Evolutionary conservation across 192 early-diverging fungal genomes (phyloP).

Genomic region (Spinellus fusiger): DNA sequence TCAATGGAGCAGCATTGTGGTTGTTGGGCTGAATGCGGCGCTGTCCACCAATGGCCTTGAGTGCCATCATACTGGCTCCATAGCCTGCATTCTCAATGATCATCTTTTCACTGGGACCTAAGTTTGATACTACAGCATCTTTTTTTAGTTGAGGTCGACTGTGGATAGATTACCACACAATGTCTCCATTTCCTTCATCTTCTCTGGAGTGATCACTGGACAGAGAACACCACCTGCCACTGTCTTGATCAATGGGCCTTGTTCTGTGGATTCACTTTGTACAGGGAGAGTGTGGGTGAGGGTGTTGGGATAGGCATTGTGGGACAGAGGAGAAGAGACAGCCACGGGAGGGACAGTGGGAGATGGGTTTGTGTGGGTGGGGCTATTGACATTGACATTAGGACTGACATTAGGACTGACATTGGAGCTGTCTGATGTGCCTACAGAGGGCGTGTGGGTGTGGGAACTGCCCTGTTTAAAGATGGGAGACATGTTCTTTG

Average conservation of each 20-base stretch:
- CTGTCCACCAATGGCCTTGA: slow-evolving; percentile 68
- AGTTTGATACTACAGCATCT: slow-evolving; percentile 36
- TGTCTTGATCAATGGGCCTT: neutral
- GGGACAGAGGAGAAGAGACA: too few relatives aligned
- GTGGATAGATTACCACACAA: slow-evolving; percentile 25
- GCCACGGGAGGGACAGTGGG: too few relatives aligned
- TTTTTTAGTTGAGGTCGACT: neutral
- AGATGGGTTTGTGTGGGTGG: too few relatives aligned
- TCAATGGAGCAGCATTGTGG: slow-evolving; percentile 64
- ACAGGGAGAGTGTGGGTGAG: too few relatives aligned
- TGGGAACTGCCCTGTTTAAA: too few relatives aligned
- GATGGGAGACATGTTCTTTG: too few relatives aligned
- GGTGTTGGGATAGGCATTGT: too few relatives aligned
- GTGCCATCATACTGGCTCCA: slow-evolving; percentile 61
- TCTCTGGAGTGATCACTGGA: slow-evolving; percentile 51
- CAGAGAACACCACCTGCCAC: slow-evolving; percentile 42
- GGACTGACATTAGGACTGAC: too few relatives aligned
- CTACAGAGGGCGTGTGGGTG: too few relatives aligned
- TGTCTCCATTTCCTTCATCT: slow-evolving; percentile 60
- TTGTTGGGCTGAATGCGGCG: slow-evolving; percentile 72
- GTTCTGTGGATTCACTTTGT: too few relatives aligned
- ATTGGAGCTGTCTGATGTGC: too few relatives aligned
- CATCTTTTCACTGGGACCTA: slow-evolving; percentile 62
- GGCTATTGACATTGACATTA: too few relatives aligned
- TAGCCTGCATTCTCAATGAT: slow-evolving; percentile 80